phyloP scores from a whole-genome alignment of 805 yeast genomes.

The Candida railenensis region DNA sequence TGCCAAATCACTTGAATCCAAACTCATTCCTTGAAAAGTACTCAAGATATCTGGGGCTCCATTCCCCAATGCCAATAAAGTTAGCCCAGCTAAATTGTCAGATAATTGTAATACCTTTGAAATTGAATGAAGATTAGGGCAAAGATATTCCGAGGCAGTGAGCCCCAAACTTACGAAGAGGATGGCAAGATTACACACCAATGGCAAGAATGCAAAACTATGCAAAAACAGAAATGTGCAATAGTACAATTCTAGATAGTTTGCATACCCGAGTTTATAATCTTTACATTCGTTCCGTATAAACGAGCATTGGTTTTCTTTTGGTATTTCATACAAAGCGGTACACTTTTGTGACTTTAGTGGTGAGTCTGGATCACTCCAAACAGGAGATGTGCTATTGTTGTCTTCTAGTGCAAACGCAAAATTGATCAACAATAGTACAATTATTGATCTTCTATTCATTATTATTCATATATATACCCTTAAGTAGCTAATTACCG shows the following conservation, averaged over 20 bases:
- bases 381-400: neutral
- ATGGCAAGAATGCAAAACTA: slow-evolving; percentile 14
- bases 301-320: slow-evolving; percentile 36
- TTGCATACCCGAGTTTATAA: slow-evolving; percentile 30
- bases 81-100: slow-evolving; percentile 80
- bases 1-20: slow-evolving; percentile 74
- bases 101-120: slow-evolving; percentile 63
- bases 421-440: slow-evolving; percentile 24
- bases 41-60: slow-evolving; percentile 89
- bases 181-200: slow-evolving; percentile 26
- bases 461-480: neutral
- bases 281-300: slow-evolving; percentile 33
- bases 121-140: slow-evolving; percentile 73
- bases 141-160: slow-evolving; percentile 77
- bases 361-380: neutral
- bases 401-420: neutral
- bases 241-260: slow-evolving; percentile 37
- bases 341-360: slow-evolving; percentile 6
- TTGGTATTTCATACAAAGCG: slow-evolving; percentile 7
- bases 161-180: slow-evolving; percentile 68
- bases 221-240: slow-evolving; percentile 16
- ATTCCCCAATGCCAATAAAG: slow-evolving; percentile 86
- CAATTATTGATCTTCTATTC: slow-evolving; percentile 13
- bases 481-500: neutral
- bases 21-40: slow-evolving; percentile 76